These are phyloP conservation scores for Fragaria nilgerrensis DNA, from an alignment of 306 rosid species.

Conservation along the genomic window DNA sequence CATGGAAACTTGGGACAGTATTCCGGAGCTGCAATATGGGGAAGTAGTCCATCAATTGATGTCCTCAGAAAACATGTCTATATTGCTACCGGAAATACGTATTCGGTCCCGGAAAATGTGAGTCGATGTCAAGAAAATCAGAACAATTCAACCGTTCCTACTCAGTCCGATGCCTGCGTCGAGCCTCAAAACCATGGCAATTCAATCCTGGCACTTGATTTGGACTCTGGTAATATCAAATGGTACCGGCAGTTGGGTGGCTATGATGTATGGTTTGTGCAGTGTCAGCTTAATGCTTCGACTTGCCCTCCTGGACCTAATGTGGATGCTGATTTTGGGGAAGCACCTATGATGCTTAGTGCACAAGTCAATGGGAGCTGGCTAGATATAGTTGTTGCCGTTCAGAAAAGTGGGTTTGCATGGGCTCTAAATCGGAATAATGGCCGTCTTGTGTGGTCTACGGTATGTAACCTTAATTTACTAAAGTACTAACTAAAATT, in stretches of 20 bases:
- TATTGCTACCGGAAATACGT: conserved; percentile 59
- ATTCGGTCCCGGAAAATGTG: conserved; percentile 41
- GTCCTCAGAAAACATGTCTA: conserved; percentile 31
- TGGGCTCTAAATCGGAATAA: conserved; percentile 59
- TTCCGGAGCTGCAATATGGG: conserved; percentile 68
- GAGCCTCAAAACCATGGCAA: conserved; percentile 57
- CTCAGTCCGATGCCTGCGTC: conserved; percentile 35
- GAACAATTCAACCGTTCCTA: conserved; percentile 37
- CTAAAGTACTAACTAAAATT: background rate
- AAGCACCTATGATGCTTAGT: conserved; percentile 53
- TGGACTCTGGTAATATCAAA: conserved; percentile 42
- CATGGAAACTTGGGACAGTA: conserved; percentile 26
- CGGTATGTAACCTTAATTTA: conserved; percentile 15
- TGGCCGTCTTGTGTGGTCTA: conserved; percentile 46
- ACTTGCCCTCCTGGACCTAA: conserved; percentile 49
- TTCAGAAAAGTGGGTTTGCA: conserved; percentile 61
- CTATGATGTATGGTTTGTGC: conserved; percentile 56
- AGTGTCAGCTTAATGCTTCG: conserved; percentile 34
- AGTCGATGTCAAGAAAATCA: conserved; percentile 46
- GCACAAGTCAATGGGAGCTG: conserved; percentile 20
- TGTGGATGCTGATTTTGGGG: conserved; percentile 60
- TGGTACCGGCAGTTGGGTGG: conserved; percentile 68
- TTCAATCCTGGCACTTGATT: conserved; percentile 68
- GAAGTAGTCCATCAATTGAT: conserved; percentile 73
- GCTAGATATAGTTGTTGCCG: conserved; percentile 51